Base-by-base conservation (phyloP, 2,329 filamentous ascomycete genomes). In the Monilinia polystroma region DNA sequence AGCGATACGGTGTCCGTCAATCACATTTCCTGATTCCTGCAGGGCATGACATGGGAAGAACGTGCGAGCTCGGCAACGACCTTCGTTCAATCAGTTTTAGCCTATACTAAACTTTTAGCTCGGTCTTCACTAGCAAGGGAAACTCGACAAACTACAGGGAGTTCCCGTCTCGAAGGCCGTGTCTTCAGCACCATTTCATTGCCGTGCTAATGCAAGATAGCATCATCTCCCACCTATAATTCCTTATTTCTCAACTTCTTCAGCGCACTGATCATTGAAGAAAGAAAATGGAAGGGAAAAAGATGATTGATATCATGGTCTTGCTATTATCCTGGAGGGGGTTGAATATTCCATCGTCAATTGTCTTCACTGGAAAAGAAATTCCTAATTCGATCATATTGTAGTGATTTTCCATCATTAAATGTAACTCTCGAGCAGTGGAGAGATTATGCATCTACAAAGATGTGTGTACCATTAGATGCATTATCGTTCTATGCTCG, bases 1-100 rank as follows among this genome's bases (percentile, higher is more conserved):
- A 60, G 64, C 64, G 64, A 66, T 66, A 66, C 38, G 56, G 26
- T 47, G 18, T 66, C 56, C 55, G 35, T 66, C 64, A 66, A 66
- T 66, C 64, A 66, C 45, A 62, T 41, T 32, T 47, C 26, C 41
- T 62, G 26, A 62, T 54, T 62, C 35, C 56, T 66, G 51, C 64
- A 66, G 51, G 56, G 64, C 56, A 23, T 66, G 54, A 53, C 56
- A 66, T 54, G 56, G 52, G 38, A 47, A 64, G 53, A 52, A 64
- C 62, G 45, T 64, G 52, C 52, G 38, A 45, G 56, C 56, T 45
- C 56, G 41, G 60, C 58, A 62, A 62, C 58, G 45, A 62, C 58
- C 58, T 62, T 62, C 32, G 32, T 26, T 38, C 57, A 35, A 60
- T 51, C 29, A 14, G 58, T 43, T 62, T 62, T 51, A 62, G 58